Evolutionary conservation across 192 early-diverging fungal genomes (phyloP).

Genomic region (Anaeromyces robustus): DNA sequence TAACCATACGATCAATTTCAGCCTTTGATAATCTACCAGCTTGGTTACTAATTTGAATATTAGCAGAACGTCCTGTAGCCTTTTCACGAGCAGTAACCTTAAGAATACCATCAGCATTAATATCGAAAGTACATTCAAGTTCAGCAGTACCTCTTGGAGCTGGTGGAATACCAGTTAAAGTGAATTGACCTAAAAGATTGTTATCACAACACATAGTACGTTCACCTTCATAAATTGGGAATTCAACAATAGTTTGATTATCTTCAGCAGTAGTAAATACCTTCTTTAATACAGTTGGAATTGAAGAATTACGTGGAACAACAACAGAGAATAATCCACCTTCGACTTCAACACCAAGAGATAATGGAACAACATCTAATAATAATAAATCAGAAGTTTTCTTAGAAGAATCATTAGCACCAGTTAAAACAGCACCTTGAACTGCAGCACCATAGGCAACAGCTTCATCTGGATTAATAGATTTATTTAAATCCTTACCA

Average conservation of each 20-base stretch:
- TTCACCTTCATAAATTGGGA: slow-evolving; percentile 79
- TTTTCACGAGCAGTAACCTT: slow-evolving; percentile 85
- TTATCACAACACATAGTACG: slow-evolving; percentile 5
- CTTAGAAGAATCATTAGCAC: slow-evolving; percentile 16
- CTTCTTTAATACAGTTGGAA: slow-evolving; percentile 66
- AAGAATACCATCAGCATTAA: slow-evolving; percentile 76
- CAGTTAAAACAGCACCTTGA: slow-evolving; percentile 62
- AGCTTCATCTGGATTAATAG: slow-evolving; percentile 93
- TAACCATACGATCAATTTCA: slow-evolving; percentile 88
- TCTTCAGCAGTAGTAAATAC: slow-evolving; percentile 70
- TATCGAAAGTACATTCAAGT: slow-evolving; percentile 68
- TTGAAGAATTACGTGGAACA: slow-evolving; percentile 68
- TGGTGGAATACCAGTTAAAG: slow-evolving; percentile 61
- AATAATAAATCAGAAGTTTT: slow-evolving; percentile 57
- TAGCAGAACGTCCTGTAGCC: slow-evolving; percentile 75
- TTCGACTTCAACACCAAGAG: slow-evolving; percentile 55
- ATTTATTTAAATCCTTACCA: slow-evolving; percentile 66
- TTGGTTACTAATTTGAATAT: slow-evolving; percentile 91
- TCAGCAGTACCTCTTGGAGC: slow-evolving; percentile 61
- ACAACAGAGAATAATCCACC: slow-evolving; percentile 50
- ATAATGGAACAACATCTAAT: slow-evolving; percentile 69
- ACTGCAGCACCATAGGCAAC: slow-evolving; percentile 87
- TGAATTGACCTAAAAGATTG: slow-evolving; percentile 30
- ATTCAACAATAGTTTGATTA: slow-evolving; percentile 70
- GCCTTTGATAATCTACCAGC: slow-evolving; percentile 73